Conservation (phyloP, 192 early-diverging fungal genomes). For the Coemansia sp. region DNA sequence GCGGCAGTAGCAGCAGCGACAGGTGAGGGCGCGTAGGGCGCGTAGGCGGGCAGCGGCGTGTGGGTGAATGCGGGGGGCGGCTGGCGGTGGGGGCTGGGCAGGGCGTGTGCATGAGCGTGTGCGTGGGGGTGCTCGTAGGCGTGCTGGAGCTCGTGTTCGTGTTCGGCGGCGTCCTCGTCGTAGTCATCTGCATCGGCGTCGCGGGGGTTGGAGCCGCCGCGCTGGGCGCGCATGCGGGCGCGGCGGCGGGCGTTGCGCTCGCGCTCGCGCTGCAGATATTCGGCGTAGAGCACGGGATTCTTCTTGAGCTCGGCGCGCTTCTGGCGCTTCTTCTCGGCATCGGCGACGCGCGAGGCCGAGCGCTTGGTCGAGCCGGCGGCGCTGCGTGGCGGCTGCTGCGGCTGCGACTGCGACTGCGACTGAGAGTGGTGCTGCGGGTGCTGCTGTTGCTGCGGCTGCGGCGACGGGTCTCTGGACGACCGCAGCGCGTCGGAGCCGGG, state of each 20-base stretch:
- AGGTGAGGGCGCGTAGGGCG: slow-evolving; percentile 12
- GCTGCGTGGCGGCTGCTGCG: too few species aligned
- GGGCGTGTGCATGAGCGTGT: slow-evolving; percentile 7
- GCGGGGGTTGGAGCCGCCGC: slow-evolving; percentile 39
- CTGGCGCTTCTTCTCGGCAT: slow-evolving; percentile 53
- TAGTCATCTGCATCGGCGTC: not conserved
- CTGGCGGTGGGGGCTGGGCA: slow-evolving; percentile 16
- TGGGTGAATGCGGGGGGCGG: not conserved
- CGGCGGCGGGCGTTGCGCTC: slow-evolving; percentile 52
- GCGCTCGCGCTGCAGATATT: slow-evolving; percentile 53
- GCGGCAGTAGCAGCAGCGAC: slow-evolving; percentile 15
- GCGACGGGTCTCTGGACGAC: slow-evolving; percentile 31
- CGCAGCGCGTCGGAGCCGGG: slow-evolving; percentile 18
- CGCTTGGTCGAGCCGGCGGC: slow-evolving; percentile 19
- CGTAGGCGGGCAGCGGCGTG: slow-evolving; percentile 10
- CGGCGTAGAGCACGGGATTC: slow-evolving; percentile 46
- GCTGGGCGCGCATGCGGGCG: slow-evolving; percentile 46
- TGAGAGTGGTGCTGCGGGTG: not conserved
- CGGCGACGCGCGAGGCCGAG: slow-evolving; percentile 49
- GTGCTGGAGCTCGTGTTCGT: slow-evolving; percentile 1
- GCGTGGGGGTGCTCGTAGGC: not conserved
- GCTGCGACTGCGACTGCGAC: too few species aligned
- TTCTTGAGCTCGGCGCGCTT: slow-evolving; percentile 54
- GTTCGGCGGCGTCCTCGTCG: not conserved
- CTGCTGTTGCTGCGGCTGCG: too few species aligned